Conservation (phyloP, 2,329 filamentous ascomycete genomes). For the Trichoderma koningii region DNA sequence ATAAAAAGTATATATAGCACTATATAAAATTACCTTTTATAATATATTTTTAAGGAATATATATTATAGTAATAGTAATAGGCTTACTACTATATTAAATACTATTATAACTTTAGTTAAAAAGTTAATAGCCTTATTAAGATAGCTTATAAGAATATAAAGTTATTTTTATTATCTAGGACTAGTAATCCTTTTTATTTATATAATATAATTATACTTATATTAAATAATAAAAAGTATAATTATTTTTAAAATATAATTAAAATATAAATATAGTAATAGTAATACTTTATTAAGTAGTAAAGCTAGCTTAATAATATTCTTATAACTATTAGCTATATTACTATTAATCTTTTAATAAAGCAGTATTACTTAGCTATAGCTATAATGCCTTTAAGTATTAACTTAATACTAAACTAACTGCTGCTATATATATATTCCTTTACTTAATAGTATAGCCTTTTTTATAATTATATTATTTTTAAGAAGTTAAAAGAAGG, state of each 20-base stretch:
- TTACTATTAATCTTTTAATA: background rate
- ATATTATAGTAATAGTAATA: too few species aligned
- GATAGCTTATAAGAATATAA: background rate
- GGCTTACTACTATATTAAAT: background rate
- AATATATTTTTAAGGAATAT: too few species aligned
- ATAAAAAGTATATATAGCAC: too few species aligned
- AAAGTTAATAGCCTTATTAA: background rate
- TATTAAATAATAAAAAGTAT: background rate
- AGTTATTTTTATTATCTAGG: background rate
- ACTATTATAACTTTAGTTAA: background rate
- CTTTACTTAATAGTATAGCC: too few species aligned
- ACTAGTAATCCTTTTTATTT: background rate
- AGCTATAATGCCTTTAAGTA: too few species aligned
- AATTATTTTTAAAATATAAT: too few species aligned
- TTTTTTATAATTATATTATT: too few species aligned
- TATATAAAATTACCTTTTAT: too few species aligned
- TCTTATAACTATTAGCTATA: background rate
- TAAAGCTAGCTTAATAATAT: too few species aligned
- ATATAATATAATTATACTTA: background rate
- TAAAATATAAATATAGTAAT: background rate
- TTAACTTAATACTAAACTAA: too few species aligned
- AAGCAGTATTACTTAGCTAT: background rate
- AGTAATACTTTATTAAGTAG: background rate
- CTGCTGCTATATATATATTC: too few species aligned
- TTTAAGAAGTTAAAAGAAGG: too few species aligned